A percentile compares a stretch with the other conserved stretches of the same genome.
Conservation (phyloP, 169 alveolate species). For the Perkinsus marinus region DNA sequence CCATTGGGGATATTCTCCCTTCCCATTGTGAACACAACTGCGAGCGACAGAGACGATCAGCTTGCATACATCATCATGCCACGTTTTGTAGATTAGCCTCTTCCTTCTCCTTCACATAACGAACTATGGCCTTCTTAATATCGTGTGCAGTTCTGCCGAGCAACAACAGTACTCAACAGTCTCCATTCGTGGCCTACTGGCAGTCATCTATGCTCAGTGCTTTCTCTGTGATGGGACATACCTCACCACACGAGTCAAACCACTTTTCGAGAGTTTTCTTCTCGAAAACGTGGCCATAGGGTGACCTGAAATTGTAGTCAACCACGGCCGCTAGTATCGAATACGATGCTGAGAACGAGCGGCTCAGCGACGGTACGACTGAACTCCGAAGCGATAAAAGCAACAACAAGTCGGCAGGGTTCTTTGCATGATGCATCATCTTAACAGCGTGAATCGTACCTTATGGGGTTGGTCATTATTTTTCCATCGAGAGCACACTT, state of each 20-base stretch:
- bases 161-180: background rate
- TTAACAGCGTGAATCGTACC: background rate
- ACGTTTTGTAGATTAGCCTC: background rate
- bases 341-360: too few species aligned
- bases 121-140: background rate
- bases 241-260: background rate
- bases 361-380: too few species aligned
- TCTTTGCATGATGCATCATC: too few species aligned
- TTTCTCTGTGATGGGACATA: background rate
- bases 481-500: background rate
- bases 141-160: background rate
- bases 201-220: background rate
- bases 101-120: background rate
- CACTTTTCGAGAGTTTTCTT: background rate
- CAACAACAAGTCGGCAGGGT: too few species aligned
- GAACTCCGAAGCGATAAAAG: too few species aligned
- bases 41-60: background rate
- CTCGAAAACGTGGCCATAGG: background rate
- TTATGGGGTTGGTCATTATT: background rate
- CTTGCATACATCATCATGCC: background rate
- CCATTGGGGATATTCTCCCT: too few species aligned
- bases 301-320: background rate
- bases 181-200: background rate
- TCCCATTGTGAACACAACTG: too few species aligned
- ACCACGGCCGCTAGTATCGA: too few species aligned